These are phyloP conservation scores for Mortierella sp. DNA, from an alignment of 371 early-diverging fungal species.

Conservation along the genomic window DNA sequence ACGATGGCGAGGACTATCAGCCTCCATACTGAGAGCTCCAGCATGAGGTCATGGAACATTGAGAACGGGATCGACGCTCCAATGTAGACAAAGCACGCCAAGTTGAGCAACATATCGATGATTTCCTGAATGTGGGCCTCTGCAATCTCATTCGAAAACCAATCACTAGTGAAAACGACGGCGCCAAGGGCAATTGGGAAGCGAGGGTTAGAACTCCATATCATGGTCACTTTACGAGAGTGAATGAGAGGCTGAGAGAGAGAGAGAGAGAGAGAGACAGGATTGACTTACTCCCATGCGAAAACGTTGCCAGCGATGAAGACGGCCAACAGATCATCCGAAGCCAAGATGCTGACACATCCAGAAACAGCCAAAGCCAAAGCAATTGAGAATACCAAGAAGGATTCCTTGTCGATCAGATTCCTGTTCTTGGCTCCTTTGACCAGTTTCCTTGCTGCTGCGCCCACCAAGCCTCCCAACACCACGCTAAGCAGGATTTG, in stretches of 20 bases:
- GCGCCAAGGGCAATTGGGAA: too few species aligned
- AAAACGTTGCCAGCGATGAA: constrained; percentile 93
- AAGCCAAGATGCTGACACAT: constrained; percentile 76
- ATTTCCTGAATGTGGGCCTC: constrained; percentile 92
- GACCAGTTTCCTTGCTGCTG: constrained; percentile 73
- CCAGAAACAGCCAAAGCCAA: constrained; percentile 88
- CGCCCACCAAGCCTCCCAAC: constrained; percentile 87
- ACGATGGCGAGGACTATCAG: constrained; percentile 73
- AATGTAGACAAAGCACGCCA: constrained; percentile 92
- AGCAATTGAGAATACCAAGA: constrained; percentile 86
- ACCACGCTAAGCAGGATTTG: constrained; percentile 77
- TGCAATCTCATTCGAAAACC: constrained; percentile 88
- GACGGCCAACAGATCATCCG: constrained; percentile 91
- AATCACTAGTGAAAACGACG: constrained; percentile 64
- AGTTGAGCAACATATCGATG: constrained; percentile 89
- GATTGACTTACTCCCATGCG: constrained; percentile 77
- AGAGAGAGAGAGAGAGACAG: neutral
- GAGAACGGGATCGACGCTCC: constrained; percentile 90
- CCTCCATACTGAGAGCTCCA: constrained; percentile 73
- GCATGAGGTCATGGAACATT: constrained; percentile 64
- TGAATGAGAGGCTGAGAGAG: too few species aligned
- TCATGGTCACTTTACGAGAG: neutral
- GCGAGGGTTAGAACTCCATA: too few species aligned
- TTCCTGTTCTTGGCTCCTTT: constrained; percentile 76
- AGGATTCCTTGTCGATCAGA: constrained; percentile 90